Evolutionary conservation across 2,329 filamentous ascomycete genomes (phyloP).

Genomic region (Thelonectria discophora): DNA sequence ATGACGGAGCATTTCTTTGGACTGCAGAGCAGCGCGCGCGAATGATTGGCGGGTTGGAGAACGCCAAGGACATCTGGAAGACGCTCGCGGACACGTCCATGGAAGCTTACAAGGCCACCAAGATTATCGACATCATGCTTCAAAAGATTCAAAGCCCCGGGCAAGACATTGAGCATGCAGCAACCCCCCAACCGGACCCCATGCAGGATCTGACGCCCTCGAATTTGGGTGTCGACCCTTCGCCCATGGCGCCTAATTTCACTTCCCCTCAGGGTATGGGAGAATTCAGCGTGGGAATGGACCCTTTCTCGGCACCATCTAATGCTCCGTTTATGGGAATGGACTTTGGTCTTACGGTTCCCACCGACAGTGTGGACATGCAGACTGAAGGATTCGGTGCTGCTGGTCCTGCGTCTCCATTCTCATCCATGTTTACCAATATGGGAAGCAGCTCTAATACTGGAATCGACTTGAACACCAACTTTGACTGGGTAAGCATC

Average conservation of each 20-base stretch:
- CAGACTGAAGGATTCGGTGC: constrained; percentile 44
- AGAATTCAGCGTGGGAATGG: constrained; percentile 40
- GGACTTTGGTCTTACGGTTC: constrained; percentile 52
- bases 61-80: constrained; percentile 81
- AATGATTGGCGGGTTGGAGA: constrained; percentile 80
- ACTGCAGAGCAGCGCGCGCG: constrained; percentile 69
- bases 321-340: constrained; percentile 54
- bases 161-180: constrained; percentile 18
- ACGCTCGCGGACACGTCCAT: constrained; percentile 79
- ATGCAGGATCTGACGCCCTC: constrained; percentile 46
- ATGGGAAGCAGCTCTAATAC: constrained; percentile 45
- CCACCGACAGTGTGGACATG: constrained; percentile 43
- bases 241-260: constrained; percentile 39
- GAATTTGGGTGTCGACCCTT: constrained; percentile 51
- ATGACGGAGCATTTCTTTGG: constrained; percentile 64
- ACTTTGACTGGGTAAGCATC: constrained; percentile 67
- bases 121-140: constrained; percentile 84
- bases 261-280: constrained; percentile 40
- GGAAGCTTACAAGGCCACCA: constrained; percentile 88
- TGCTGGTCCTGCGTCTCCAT: constrained; percentile 52
- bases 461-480: constrained; percentile 56
- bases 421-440: constrained; percentile 63
- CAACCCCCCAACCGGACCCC: constrained; percentile 32
- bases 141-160: constrained; percentile 68
- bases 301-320: constrained; percentile 49